Evolutionary conservation across 495 filamentous ascomycete species (phyloP).

Genomic region (Talaromyces nanjingensis): DNA sequence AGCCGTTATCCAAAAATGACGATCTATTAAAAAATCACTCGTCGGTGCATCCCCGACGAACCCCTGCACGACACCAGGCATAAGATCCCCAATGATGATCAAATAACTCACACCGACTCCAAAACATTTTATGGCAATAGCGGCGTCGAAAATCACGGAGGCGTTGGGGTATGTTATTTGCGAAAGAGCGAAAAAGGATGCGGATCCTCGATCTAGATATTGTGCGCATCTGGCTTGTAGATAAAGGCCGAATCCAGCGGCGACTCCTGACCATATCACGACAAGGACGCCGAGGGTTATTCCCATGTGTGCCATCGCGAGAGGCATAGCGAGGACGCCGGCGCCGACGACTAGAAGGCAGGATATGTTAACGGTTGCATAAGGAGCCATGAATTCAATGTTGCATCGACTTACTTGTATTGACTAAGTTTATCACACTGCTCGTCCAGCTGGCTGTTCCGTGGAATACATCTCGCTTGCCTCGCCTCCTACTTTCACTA

Average conservation of each 20-base stretch:
- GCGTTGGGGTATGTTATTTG: constrained; percentile 97
- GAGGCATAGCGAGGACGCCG: constrained; percentile 89
- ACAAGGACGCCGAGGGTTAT: constrained; percentile 75
- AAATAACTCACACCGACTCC: constrained; percentile 94
- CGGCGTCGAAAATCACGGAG: constrained; percentile 89
- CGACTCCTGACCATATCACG: constrained; percentile 83
- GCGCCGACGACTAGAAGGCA: constrained; percentile 70
- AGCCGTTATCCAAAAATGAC: constrained; percentile 96
- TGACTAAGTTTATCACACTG: constrained; percentile 90
- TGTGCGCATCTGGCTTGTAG: constrained; percentile 86
- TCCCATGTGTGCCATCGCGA: constrained; percentile 86
- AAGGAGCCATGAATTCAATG: constrained; percentile 2
- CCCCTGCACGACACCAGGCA: constrained; percentile 86
- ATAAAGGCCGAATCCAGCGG: constrained; percentile 88
- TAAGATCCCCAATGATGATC: constrained; percentile 96
- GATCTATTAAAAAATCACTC: constrained; percentile 69
- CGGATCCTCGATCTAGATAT: constrained; percentile 78
- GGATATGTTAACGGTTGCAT: not conserved
- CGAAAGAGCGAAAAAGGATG: constrained; percentile 86
- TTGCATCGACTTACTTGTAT: constrained; percentile 66
- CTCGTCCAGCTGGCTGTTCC: constrained; percentile 85
- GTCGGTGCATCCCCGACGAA: constrained; percentile 55
- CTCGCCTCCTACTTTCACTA: constrained; percentile 20
- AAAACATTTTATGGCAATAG: constrained; percentile 97
- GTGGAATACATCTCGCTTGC: constrained; percentile 41